Base-by-base conservation (phyloP, 768 basidiomycete genomes). In the Leccinum uliginosum region DNA sequence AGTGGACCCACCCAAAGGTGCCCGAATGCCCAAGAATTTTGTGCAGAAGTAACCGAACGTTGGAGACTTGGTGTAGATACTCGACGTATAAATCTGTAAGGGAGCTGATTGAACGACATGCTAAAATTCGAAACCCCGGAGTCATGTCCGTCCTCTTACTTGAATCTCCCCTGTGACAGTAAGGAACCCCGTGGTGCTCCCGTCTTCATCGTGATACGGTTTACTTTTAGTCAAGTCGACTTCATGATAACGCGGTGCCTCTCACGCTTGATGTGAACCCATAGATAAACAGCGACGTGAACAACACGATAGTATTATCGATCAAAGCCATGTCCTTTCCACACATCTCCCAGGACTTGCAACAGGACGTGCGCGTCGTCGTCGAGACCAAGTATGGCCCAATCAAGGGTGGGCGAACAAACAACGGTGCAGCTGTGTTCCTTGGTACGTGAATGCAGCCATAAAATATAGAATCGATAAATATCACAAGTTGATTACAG, bases 371-470 rank as follows among this genome's bases (percentile, higher is more conserved):
- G 2, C 74, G 79, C 15, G 76, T 87, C 5, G 65, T 69, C 4
- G 81, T 81, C 4, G 66, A 80, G 32, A 88, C 87, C 12, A 75
- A 71, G 12, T 82, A 78, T 65, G 87, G 87, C 0, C 66, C 70
- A 6, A 67, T 89, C 23, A 79, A 68, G 23, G 87, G 87, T 11
- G 84, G 82, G 14, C 76, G 82, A 29, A 81, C 85, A 4, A 71
- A 64, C 27, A 88, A 86, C 61, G 84, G 85, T 1, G 75, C 84
- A 43, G 82, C 77, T 6, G 80, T 81, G 19, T 89, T 87, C 66
- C 73, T 89, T 38, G 87, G 87, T 86, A 62, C 24, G 74, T 48
- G 44, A 19, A 2, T 6, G 8, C 3, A 19, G 2, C 9, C 5
- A 44, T 2, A 26, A 26, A 26, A 2, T 43, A 26, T 14, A 1